phyloP scores from a whole-genome alignment of 441 rosid genomes.

The Gossypium gossypioides region DNA sequence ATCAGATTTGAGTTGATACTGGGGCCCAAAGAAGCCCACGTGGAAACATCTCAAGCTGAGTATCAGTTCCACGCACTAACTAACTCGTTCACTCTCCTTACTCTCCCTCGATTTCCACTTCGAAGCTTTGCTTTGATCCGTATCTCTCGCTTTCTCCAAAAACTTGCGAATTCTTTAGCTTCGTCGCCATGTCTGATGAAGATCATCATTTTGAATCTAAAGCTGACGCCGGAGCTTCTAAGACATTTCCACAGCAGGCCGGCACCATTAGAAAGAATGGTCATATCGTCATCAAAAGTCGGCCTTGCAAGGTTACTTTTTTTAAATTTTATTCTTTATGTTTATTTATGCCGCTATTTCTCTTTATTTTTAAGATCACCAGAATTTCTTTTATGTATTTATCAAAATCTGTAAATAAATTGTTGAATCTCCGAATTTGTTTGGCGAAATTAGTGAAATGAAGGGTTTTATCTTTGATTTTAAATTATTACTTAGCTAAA shows the following conservation, averaged over 20 bases:
- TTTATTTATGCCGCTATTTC: not conserved
- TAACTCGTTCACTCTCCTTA: not conserved
- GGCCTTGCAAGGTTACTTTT: constrained; percentile 55
- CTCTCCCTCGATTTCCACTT: not conserved
- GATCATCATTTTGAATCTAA: constrained; percentile 78
- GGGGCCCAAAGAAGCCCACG: constrained; percentile 5
- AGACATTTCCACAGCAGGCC: constrained; percentile 71
- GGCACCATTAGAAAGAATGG: constrained; percentile 70
- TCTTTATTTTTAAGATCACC: not conserved
- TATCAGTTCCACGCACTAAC: not conserved
- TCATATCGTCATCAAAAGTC: constrained; percentile 59
- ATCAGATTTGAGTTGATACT: not conserved
- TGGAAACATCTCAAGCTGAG: not conserved
- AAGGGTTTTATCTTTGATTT: not conserved
- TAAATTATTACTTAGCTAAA: not conserved
- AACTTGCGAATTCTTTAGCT: not conserved
- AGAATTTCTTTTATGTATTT: not conserved
- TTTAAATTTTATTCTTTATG: not conserved
- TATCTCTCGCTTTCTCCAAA: not conserved
- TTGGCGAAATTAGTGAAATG: not conserved
- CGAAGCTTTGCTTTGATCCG: not conserved
- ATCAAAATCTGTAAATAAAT: not conserved
- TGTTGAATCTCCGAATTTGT: not conserved
- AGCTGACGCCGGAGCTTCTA: constrained; percentile 78
- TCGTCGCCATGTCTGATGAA: constrained; percentile 57